phyloP scores from a whole-genome alignment of 306 rosid genomes.

The Quercus ilex region DNA sequence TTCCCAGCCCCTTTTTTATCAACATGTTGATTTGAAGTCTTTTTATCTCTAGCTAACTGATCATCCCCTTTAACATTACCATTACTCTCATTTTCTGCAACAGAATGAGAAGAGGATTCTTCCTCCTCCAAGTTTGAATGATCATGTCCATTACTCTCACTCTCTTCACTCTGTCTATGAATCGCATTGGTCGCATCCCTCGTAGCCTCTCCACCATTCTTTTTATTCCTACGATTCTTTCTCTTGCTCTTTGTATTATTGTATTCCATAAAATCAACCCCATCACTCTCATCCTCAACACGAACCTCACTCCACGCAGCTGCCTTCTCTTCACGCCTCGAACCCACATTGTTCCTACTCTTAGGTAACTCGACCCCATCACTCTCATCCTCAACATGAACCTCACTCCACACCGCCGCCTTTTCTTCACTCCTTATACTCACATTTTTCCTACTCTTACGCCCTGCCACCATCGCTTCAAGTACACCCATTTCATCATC shows the following conservation, averaged over 20 bases:
- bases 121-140: constrained; percentile 23
- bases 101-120: constrained; percentile 39
- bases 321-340: constrained; percentile 19
- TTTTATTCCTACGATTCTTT: constrained; percentile 53
- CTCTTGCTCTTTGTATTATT: constrained; percentile 44
- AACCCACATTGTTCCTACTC: constrained; percentile 39
- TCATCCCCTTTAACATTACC: constrained; percentile 28
- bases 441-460: constrained; percentile 40
- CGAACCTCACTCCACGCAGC: constrained; percentile 20
- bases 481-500: constrained; percentile 52
- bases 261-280: constrained; percentile 39
- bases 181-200: constrained; percentile 19
- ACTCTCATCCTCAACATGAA: constrained; percentile 40
- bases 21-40: constrained; percentile 35
- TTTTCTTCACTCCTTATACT: constrained; percentile 24
- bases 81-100: constrained; percentile 24
- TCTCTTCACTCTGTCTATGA: constrained; percentile 20
- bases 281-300: constrained; percentile 43
- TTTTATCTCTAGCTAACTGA: constrained; percentile 33
- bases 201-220: constrained; percentile 35
- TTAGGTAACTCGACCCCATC: constrained; percentile 27
- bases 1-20: constrained; percentile 47
- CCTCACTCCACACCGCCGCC: constrained; percentile 2
- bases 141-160: constrained; percentile 23
- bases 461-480: constrained; percentile 69